phyloP scores from a whole-genome alignment of 2,329 filamentous ascomycete species.

The Cordyceps cateniannulata region DNA sequence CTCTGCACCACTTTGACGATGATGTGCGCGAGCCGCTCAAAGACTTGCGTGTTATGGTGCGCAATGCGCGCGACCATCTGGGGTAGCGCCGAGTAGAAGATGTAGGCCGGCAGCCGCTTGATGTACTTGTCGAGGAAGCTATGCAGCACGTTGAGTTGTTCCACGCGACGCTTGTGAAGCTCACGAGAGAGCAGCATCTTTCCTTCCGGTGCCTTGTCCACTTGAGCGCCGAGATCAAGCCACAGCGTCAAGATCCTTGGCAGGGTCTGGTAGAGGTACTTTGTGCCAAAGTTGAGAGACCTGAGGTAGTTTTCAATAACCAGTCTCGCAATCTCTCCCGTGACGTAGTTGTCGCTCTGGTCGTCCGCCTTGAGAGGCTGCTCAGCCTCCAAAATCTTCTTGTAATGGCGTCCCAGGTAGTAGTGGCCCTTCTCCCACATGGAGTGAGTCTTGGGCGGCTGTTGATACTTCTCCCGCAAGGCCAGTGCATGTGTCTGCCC shows the following conservation, averaged over 20 bases:
- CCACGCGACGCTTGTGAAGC: slow-evolving; percentile 50
- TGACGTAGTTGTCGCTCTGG: slow-evolving; percentile 69
- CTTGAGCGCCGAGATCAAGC: slow-evolving; percentile 79
- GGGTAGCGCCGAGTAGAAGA: slow-evolving; percentile 77
- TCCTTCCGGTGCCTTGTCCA: slow-evolving; percentile 54
- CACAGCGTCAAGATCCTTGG: slow-evolving; percentile 89
- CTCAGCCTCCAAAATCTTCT: slow-evolving; percentile 88
- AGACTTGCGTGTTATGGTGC: slow-evolving; percentile 73
- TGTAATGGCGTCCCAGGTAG: slow-evolving; percentile 94
- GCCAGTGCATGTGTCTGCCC: slow-evolving; percentile 83
- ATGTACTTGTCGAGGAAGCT: slow-evolving; percentile 75
- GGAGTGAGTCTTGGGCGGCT: slow-evolving; percentile 62
- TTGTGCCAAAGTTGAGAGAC: slow-evolving; percentile 81
- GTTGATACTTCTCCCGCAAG: slow-evolving; percentile 74
- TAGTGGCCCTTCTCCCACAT: slow-evolving; percentile 97
- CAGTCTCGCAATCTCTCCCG: slow-evolving; percentile 77
- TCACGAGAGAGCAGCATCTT: slow-evolving; percentile 47
- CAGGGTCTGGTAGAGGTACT: slow-evolving; percentile 92
- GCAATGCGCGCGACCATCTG: slow-evolving; percentile 96
- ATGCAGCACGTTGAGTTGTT: slow-evolving; percentile 64
- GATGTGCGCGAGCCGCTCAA: slow-evolving; percentile 68
- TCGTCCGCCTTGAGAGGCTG: slow-evolving; percentile 69
- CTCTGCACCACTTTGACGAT: slow-evolving; percentile 78
- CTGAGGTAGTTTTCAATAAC: slow-evolving; percentile 92
- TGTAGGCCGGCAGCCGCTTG: slow-evolving; percentile 61